Evolutionary conservation across 106 monocot species (phyloP).

Genomic region (Dactylorhiza incarnata): DNA sequence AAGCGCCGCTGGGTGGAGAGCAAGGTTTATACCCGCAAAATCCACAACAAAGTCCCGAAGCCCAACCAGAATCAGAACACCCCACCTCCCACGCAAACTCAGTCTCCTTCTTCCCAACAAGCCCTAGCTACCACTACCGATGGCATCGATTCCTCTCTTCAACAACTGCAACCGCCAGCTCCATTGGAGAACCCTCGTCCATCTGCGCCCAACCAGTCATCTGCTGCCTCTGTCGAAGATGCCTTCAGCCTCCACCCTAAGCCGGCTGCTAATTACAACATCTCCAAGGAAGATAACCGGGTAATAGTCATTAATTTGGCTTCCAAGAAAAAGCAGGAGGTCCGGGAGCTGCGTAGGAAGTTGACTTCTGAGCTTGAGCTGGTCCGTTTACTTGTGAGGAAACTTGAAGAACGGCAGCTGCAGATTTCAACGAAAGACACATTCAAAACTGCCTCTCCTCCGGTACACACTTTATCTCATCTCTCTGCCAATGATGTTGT

Average conservation of each 20-base stretch:
- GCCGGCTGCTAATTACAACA: neutral
- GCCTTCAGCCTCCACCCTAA: constrained; percentile 28
- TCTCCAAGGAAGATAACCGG: constrained; percentile 9
- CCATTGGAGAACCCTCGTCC: neutral
- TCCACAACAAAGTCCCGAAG: constrained; percentile 23
- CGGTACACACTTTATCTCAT: constrained; percentile 45
- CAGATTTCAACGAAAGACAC: constrained; percentile 11
- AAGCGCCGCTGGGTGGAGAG: constrained; percentile 39
- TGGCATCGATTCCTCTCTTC: constrained; percentile 2
- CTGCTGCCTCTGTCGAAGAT: constrained; percentile 17
- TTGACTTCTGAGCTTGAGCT: constrained; percentile 42
- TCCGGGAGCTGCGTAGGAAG: constrained; percentile 29
- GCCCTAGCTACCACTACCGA: constrained; percentile 7
- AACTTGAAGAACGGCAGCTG: constrained; percentile 36
- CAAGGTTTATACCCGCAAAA: constrained; percentile 69
- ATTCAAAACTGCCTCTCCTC: constrained; percentile 7
- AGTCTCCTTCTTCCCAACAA: constrained; percentile 13
- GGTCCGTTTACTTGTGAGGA: constrained; percentile 34
- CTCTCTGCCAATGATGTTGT: constrained; percentile 34
- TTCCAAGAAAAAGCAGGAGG: constrained; percentile 21
- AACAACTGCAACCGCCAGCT: constrained; percentile 5
- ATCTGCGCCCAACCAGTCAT: neutral
- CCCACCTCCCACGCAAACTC: constrained; percentile 2
- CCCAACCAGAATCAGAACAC: neutral
- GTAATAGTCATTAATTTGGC: constrained; percentile 17